A percentile compares a stretch with the other conserved stretches of the same genome.
phyloP scores from a whole-genome alignment of 106 monocot genomes.

The Platanthera guangdongensis region DNA sequence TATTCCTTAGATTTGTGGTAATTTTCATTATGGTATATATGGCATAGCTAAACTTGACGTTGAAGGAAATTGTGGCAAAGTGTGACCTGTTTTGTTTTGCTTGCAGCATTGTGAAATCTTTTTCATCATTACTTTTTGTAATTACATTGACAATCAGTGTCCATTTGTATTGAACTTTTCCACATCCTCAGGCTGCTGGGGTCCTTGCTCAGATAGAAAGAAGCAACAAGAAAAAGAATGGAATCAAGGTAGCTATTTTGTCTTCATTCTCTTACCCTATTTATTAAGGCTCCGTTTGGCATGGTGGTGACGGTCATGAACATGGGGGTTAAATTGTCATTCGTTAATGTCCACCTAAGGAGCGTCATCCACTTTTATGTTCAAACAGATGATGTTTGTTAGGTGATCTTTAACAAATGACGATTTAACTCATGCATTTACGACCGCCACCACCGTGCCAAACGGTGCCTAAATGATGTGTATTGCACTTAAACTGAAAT shows the following conservation, averaged over 20 bases:
- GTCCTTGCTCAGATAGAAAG: slow-evolving; percentile 99
- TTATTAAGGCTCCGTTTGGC: not conserved
- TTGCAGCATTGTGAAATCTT: not conserved
- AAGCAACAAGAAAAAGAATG: slow-evolving; percentile 77
- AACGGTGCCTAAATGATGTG: not conserved
- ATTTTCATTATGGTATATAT: not conserved
- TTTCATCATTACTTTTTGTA: not conserved
- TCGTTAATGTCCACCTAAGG: too few relatives aligned
- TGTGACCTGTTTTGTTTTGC: not conserved
- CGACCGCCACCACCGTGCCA: too few relatives aligned
- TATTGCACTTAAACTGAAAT: not conserved
- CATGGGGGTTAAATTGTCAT: too few relatives aligned
- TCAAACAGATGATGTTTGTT: not conserved
- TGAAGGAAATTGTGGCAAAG: not conserved
- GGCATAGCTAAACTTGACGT: not conserved
- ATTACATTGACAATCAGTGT: not conserved
- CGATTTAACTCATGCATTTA: too few relatives aligned
- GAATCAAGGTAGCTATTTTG: slow-evolving; percentile 45
- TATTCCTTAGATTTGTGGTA: not conserved
- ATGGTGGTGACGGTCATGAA: too few relatives aligned
- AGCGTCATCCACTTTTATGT: too few relatives aligned
- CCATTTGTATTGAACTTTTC: not conserved
- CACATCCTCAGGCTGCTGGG: slow-evolving; percentile 69
- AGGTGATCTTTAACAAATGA: too few relatives aligned
- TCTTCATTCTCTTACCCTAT: not conserved